Base-by-base conservation (phyloP, 352 stramenopile species). In the Thalassiosira sp. region DNA sequence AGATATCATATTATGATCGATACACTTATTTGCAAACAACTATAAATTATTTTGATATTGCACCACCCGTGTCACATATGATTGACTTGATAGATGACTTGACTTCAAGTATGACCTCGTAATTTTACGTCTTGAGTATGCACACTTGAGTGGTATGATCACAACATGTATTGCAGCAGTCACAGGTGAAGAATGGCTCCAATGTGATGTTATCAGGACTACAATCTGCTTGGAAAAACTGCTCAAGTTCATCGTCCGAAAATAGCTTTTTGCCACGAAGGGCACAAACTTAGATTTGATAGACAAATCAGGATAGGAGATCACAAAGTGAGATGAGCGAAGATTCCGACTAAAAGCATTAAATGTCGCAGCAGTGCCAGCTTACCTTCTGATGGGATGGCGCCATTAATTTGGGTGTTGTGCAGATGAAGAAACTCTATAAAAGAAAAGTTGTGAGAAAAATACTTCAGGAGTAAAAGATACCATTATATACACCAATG, bases 131-230 rank as follows among this genome's bases (percentile, higher is more conserved):
- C 33, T 40, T 40, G 48, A 56, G 51, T 0, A 65, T 62, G 28
- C 52, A 65, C 22, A 57, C 20, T 2, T 18, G 1, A 2, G 22
- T 73, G 3, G 52, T 58, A 48, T 57, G n/a, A 31, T 73, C 64
- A 42, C 64, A 73, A 20, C 64, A 73, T 37, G 25, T 35, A 11
- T 46, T n/a, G 18, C 64, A 73, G 43, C 51, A 73, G 31, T 57
- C 27, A 24, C 64, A 73, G 15, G 13, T 1, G n/a, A 73, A 11
- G 27, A 45, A 58, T 24, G 64, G 24, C 11, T 16, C 20, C 7
- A 18, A 7, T 5, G 64, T 65, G 28, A 16, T 28, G 10, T 64
- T 65, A 20, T 64, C 18, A 31, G 25, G 64, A 18, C 10, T 46
- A 31, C 64, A 73, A 28, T 73, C 64, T 35, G 64, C 51, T 46